Evolutionary conservation across 1,284 basidiomycete genomes (phyloP), one percentile per base, ranked within the genome.

Genomic region (Fomitiporia mediterranea): DNA sequence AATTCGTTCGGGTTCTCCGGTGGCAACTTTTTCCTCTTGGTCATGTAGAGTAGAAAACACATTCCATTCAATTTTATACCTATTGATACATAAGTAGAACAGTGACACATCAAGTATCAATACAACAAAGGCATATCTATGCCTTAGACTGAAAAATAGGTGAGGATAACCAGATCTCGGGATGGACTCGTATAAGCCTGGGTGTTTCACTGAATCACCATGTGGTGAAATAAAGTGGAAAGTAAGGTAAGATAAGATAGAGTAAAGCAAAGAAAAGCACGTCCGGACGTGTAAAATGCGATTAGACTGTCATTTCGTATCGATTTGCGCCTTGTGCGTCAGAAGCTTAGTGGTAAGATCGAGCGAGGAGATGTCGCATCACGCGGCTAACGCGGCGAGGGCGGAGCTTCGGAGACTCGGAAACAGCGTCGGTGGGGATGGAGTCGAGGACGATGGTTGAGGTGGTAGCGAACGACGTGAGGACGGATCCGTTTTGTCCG

Each of bases 311-410:
- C n/a, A n/a, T n/a, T n/a, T n/a, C n/a, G n/a, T n/a, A n/a, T n/a
- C n/a, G n/a, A n/a, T n/a, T n/a, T n/a, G n/a, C n/a, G n/a, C n/a
- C n/a, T n/a, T n/a, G n/a, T n/a, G n/a, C n/a, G n/a, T n/a, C n/a
- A n/a, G n/a, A n/a, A n/a, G n/a, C n/a, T 46, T 46, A 46, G 25
- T 28, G 25, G 11, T 25, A n/a, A n/a, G n/a, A n/a, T n/a, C n/a
- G 44, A 17, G 27, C 17, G 50, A 51, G 19, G 49, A 57, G 25
- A 17, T 19, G 25, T 32, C 57, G 57, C 57, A 59, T 59, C 35
- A 59, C 37, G 42, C 54, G 57, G 34, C 57, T 59, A 21, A 59
- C 40, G 27, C 49, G 53, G 11, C 48, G 57, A 2, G 57, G 57
- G 21, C 49, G 39, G 46, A 34, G 4, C 19, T 25, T 23, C 34